Evolutionary conservation across 2,329 filamentous ascomycete species (phyloP).

Genomic region (Curvularia spicifera): DNA sequence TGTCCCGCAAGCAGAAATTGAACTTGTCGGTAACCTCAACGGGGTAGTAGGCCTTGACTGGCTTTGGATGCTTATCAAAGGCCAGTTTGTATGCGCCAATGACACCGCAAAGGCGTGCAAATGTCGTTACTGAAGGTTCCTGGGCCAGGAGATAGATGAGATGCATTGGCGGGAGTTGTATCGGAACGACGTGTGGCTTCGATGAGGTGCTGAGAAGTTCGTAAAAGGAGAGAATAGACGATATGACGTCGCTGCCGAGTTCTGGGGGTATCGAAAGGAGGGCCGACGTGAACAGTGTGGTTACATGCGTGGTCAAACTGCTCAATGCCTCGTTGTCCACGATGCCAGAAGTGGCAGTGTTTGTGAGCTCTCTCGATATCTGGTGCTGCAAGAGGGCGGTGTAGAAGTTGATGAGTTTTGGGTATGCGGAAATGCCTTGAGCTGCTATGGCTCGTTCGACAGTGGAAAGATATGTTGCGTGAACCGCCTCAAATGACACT

Average conservation of each 20-base stretch:
- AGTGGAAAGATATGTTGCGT: conserved; percentile 46
- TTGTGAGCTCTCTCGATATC: conserved; percentile 46
- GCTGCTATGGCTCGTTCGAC: conserved; percentile 52
- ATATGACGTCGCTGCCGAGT: conserved; percentile 53
- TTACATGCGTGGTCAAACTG: conserved; percentile 40
- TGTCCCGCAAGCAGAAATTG: conserved; percentile 85
- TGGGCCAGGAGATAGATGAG: conserved; percentile 77
- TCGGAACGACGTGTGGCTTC: conserved; percentile 57
- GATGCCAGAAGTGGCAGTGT: conserved; percentile 33
- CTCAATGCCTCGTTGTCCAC: conserved; percentile 51
- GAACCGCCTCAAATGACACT: conserved; percentile 58
- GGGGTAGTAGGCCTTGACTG: conserved; percentile 45
- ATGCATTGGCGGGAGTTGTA: conserved; percentile 70
- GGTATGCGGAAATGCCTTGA: conserved; percentile 57
- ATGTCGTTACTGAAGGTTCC: conserved; percentile 64
- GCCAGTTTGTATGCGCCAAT: conserved; percentile 75
- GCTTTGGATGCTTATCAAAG: conserved; percentile 68
- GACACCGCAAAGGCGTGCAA: conserved; percentile 73
- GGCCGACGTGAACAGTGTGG: conserved; percentile 40
- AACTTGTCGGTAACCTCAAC: conserved; percentile 61
- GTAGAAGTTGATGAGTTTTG: conserved; percentile 71
- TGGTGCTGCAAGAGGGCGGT: conserved; percentile 67
- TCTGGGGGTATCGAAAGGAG: conserved; percentile 33
- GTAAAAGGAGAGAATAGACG: conserved; percentile 69
- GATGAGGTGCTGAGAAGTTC: conserved; percentile 61